Evolutionary conservation across 768 basidiomycete species (phyloP).

Genomic region (Podaxis carcinomalis): DNA sequence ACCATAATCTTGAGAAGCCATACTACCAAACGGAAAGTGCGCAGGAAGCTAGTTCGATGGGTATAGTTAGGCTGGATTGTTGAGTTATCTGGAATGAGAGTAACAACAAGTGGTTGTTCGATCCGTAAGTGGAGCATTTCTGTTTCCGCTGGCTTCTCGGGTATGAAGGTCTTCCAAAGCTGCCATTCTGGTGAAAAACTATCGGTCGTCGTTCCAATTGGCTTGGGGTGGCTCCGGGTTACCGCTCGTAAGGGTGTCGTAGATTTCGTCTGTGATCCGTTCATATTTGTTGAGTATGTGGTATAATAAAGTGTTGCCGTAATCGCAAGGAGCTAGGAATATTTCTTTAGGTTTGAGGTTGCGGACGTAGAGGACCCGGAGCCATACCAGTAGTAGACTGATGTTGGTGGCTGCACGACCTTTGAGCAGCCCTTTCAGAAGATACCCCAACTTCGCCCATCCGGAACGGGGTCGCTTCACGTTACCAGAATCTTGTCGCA

Average conservation of each 20-base stretch:
- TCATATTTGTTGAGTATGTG: conserved; percentile 47
- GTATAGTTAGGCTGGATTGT: conserved; percentile 20
- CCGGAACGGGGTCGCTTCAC: conserved; percentile 38
- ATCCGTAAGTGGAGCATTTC: conserved; percentile 69
- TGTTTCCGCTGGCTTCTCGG: conserved; percentile 41
- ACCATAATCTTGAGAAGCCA: conserved; percentile 83
- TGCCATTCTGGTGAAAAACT: conserved; percentile 49
- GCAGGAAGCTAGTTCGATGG: conserved; percentile 39
- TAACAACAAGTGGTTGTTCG: conserved; percentile 74
- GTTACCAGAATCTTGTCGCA: conserved; percentile 20
- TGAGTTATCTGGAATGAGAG: conserved; percentile 46
- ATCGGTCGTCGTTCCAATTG: conserved; percentile 16
- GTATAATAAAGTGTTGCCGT: conserved; percentile 73
- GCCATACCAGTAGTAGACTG: conserved; percentile 69
- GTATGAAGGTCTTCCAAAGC: conserved; percentile 79
- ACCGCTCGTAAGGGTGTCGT: conserved; percentile 29
- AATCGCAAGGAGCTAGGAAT: conserved; percentile 65
- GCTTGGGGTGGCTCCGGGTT: conserved; percentile 25
- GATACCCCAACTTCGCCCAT: conserved; percentile 37
- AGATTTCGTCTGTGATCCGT: conserved; percentile 22
- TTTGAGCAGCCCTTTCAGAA: conserved; percentile 45
- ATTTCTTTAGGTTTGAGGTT: conserved; percentile 5
- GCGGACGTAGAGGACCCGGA: conserved; percentile 5
- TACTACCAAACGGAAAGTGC: conserved; percentile 52
- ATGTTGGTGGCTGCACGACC: conserved; percentile 74